phyloP scores from a whole-genome alignment of 306 rosid species.

The Notholithocarpus densiflorus region DNA sequence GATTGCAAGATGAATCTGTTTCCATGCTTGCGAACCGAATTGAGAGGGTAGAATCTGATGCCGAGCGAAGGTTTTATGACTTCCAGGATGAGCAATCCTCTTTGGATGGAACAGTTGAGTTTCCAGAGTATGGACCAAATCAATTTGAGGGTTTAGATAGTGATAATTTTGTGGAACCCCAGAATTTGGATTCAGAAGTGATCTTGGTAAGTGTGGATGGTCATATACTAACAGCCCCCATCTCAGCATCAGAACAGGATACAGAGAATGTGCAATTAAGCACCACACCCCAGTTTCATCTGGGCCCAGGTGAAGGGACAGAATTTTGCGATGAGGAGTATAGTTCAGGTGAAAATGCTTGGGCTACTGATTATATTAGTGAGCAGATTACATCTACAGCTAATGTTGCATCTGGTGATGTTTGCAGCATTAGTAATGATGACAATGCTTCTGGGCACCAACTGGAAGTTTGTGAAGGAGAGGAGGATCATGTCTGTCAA shows the following conservation, averaged over 20 bases:
- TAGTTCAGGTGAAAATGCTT: constrained; percentile 49
- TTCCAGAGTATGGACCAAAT: constrained; percentile 58
- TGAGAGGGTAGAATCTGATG: constrained; percentile 57
- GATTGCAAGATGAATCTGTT: constrained; percentile 36
- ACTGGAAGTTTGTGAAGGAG: constrained; percentile 44
- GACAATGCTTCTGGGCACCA: constrained; percentile 19
- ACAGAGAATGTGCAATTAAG: constrained; percentile 63
- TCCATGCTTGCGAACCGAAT: constrained; percentile 24
- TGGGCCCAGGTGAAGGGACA: constrained; percentile 79
- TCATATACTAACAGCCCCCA: constrained; percentile 79
- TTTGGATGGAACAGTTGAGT: constrained; percentile 58
- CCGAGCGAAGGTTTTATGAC: constrained; percentile 61
- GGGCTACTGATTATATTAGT: constrained; percentile 71
- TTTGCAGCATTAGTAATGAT: constrained; percentile 9
- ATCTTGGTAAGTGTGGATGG: constrained; percentile 96
- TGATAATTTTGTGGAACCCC: constrained; percentile 55
- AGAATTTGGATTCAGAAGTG: constrained; percentile 63
- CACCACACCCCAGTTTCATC: constrained; percentile 86
- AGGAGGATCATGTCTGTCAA: constrained; percentile 33
- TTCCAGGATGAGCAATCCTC: constrained; percentile 65
- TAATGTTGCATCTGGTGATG: constrained; percentile 23
- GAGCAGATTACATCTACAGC: constrained; percentile 43
- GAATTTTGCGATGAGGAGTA: constrained; percentile 66
- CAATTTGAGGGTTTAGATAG: constrained; percentile 52
- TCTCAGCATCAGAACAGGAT: constrained; percentile 65